Base-by-base conservation (phyloP, 768 basidiomycete species). In the Baorangia bicolor region DNA sequence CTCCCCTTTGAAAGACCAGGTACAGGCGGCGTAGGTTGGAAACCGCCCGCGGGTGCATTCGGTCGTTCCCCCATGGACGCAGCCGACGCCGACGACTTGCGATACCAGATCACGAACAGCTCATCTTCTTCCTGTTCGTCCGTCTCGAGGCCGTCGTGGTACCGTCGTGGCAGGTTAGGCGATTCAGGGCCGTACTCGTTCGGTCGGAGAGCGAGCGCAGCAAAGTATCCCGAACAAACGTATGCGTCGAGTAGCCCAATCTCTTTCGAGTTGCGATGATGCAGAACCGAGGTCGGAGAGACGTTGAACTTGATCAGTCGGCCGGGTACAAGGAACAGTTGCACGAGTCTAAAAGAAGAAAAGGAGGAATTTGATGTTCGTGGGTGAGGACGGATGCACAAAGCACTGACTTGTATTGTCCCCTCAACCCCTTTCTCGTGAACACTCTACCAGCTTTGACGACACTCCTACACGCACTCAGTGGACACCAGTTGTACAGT, bases 71-170 rank as follows among this genome's bases (percentile, higher is more conserved):
- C 51, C 20, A 31, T 20, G 1, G 57, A 28, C 40, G 18, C 57
- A 4, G 41, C 44, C 33, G 53, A 14, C 11, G 49, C 27, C 30
- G 54, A 64, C 28, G 78, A 75, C 23, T 77, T 74, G 52, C 79
- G 80, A 71, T 85, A 88, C 81, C 81, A 89, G 14, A 98, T 71
- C 67, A 92, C 84, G 59, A 98, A 94, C 14, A 94, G 74, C 60
- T 84, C 88, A 68, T 98, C 95, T 67, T 95, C 92, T 47, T 91
- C 89, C 10, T 82, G 79, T 62, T 98, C 95, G 59, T 92, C 82
- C 12, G 86, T 85, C 72, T 96, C 91, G 12, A 98, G 76, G 1
- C 95, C 95, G 65, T 98, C 96, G 52, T 86, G 80, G 68, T 97
- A 98, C 43, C 91, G 84, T 11, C 92, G 83, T 2, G 92, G 83